These are phyloP conservation scores for Allantophomopsis lycopodina DNA, from an alignment of 2,329 filamentous ascomycete species.

Conservation along the genomic window DNA sequence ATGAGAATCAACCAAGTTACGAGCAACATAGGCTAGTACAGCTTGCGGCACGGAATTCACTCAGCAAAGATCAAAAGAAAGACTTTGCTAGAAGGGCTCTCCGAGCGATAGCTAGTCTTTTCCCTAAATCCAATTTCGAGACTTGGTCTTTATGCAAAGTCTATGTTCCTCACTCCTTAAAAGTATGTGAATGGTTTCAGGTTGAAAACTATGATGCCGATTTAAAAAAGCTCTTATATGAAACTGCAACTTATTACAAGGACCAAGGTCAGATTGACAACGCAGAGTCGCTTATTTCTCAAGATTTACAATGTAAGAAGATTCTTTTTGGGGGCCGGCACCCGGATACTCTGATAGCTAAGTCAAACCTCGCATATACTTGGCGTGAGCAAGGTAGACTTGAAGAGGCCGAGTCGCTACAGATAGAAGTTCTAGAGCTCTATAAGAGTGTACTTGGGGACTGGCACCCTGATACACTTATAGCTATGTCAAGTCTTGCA, in stretches of 20 bases:
- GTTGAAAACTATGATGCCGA: constrained; percentile 7
- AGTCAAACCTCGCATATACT: constrained; percentile 9
- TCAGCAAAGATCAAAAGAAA: constrained; percentile 5
- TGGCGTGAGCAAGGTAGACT: constrained; percentile 1
- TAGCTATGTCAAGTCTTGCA: no score
- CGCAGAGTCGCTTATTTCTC: constrained; percentile 9
- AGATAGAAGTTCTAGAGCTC: neutral
- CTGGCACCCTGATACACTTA: no score
- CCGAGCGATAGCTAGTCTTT: constrained; percentile 8
- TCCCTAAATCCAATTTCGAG: constrained; percentile 8
- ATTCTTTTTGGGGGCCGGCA: constrained; percentile 11
- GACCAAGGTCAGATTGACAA: constrained; percentile 12
- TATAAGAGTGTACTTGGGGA: neutral
- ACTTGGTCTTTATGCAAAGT: constrained; percentile 12
- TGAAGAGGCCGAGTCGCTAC: neutral
- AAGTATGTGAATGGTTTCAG: constrained; percentile 10
- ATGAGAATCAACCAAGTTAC: constrained; percentile 4
- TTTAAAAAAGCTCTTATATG: constrained; percentile 5
- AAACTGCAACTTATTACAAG: constrained; percentile 10
- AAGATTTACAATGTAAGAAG: constrained; percentile 6
- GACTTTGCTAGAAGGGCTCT: constrained; percentile 13
- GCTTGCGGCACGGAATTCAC: constrained; percentile 4
- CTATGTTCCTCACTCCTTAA: constrained; percentile 17
- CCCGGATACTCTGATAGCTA: constrained; percentile 10
- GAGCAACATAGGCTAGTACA: constrained; percentile 6